These are phyloP conservation scores for Ilyonectria mors-panacis DNA, from an alignment of 2,329 filamentous ascomycete genomes.

Conservation along the genomic window DNA sequence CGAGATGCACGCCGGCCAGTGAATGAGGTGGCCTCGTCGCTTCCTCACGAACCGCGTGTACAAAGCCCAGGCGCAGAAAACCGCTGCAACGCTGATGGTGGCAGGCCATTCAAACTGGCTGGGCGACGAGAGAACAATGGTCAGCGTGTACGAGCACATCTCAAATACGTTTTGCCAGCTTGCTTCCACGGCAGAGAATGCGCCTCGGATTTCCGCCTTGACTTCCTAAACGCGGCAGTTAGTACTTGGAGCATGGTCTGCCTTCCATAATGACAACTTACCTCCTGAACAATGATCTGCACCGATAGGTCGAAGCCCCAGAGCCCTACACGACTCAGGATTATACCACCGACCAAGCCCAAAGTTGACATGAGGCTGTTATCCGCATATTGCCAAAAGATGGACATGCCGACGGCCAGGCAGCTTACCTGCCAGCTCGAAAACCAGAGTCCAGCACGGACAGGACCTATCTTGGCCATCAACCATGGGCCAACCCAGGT, in stretches of 20 bases:
- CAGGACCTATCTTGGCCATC: conserved; percentile 68
- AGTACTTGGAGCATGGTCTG: conserved; percentile 1
- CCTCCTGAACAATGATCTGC: conserved; percentile 74
- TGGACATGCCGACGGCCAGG: conserved; percentile 60
- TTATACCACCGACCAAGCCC: conserved; percentile 65
- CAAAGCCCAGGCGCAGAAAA: conserved; percentile 52
- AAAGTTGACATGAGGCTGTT: conserved; percentile 57
- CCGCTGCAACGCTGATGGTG: conserved; percentile 69
- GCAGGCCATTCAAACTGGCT: conserved; percentile 76
- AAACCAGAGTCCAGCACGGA: conserved; percentile 81
- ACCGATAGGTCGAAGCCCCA: conserved; percentile 74
- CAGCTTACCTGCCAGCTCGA: conserved; percentile 76
- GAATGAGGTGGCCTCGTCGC: conserved; percentile 53
- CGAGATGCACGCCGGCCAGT: conserved; percentile 48
- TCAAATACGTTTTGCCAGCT: conserved; percentile 80
- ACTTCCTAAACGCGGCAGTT: conserved; percentile 62
- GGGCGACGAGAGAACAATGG: conserved; percentile 74
- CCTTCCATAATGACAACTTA: conserved; percentile 46
- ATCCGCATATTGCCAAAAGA: conserved; percentile 56
- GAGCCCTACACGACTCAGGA: conserved; percentile 72
- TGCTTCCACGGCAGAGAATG: conserved; percentile 78
- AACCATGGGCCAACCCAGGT: conserved; percentile 73
- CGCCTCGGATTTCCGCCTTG: conserved; percentile 69
- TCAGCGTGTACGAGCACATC: conserved; percentile 75
- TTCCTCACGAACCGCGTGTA: conserved; percentile 51